Conservation (phyloP, 2,329 filamentous ascomycete species). For the Ophiostoma angusticollis region DNA sequence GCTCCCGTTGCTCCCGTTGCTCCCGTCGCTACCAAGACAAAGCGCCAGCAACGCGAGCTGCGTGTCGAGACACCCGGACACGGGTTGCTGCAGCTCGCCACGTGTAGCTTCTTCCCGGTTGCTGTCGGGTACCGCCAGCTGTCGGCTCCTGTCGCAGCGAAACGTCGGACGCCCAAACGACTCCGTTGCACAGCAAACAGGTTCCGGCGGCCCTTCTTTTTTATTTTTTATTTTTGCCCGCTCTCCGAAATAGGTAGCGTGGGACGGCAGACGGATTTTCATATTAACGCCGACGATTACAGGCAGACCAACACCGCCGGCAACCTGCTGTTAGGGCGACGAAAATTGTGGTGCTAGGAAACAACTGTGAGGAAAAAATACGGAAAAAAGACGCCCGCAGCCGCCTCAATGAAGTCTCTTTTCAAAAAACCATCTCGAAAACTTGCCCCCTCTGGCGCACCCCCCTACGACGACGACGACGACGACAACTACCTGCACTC, state of each 20-base stretch:
- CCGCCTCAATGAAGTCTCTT: slow-evolving; percentile 39
- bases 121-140: too few relatives aligned
- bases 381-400: slow-evolving; percentile 3
- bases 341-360: background rate
- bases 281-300: slow-evolving; percentile 7
- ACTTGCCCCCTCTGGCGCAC: slow-evolving; percentile 22
- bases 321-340: background rate
- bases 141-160: background rate
- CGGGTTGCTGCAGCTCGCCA: too few relatives aligned
- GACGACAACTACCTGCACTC: slow-evolving; percentile 19
- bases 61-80: too few relatives aligned
- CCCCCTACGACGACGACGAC: slow-evolving; percentile 25
- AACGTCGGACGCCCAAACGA: background rate
- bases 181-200: background rate
- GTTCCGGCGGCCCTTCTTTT: background rate
- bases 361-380: slow-evolving; percentile 1
- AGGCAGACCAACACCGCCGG: too few relatives aligned
- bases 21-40: too few relatives aligned
- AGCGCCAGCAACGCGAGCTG: too few relatives aligned
- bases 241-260: background rate
- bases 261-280: slow-evolving; percentile 3
- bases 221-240: background rate
- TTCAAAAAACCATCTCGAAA: slow-evolving; percentile 34
- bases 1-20: too few relatives aligned
- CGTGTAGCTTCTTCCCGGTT: too few relatives aligned